Percentiles rank a stretch among this genome's conserved stretches.
Conservation (phyloP, 2,329 filamentous ascomycete genomes). For the Curvularia eragrostidis region DNA sequence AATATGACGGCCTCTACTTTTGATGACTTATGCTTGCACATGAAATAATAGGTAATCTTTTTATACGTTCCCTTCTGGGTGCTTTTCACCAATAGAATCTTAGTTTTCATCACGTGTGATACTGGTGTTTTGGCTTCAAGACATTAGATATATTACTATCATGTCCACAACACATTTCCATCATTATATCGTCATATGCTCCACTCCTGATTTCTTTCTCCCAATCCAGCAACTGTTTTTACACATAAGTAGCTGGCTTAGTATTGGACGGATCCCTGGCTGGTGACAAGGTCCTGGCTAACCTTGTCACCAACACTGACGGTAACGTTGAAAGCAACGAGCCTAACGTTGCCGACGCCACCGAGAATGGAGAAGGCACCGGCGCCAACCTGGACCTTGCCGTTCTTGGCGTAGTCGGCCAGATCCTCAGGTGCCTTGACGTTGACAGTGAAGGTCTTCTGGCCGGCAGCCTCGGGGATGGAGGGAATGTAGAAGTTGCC, state of each 20-base stretch:
- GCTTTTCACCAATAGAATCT: background rate
- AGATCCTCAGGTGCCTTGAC: conserved; percentile 24
- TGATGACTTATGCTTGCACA: background rate
- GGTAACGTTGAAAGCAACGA: conserved; percentile 32
- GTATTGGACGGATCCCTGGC: background rate
- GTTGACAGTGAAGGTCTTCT: conserved; percentile 33
- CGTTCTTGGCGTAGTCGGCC: background rate
- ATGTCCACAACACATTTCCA: background rate
- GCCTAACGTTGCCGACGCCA: conserved; percentile 13
- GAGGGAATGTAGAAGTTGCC: conserved; percentile 49
- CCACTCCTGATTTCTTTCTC: background rate
- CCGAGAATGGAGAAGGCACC: conserved; percentile 41
- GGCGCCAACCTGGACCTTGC: background rate
- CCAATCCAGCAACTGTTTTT: background rate
- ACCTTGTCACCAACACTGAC: conserved; percentile 26
- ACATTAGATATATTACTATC: background rate
- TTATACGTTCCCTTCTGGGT: background rate
- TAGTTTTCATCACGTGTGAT: background rate
- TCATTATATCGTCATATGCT: background rate
- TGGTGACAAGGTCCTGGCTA: conserved; percentile 17
- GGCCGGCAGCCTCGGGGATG: conserved; percentile 28
- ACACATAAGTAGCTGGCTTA: background rate
- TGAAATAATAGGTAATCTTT: background rate
- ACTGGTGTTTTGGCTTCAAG: background rate
- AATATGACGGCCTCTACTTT: background rate